These are phyloP conservation scores for Discostella stelligera DNA, from an alignment of 352 stramenopile species.

Conservation along the genomic window DNA sequence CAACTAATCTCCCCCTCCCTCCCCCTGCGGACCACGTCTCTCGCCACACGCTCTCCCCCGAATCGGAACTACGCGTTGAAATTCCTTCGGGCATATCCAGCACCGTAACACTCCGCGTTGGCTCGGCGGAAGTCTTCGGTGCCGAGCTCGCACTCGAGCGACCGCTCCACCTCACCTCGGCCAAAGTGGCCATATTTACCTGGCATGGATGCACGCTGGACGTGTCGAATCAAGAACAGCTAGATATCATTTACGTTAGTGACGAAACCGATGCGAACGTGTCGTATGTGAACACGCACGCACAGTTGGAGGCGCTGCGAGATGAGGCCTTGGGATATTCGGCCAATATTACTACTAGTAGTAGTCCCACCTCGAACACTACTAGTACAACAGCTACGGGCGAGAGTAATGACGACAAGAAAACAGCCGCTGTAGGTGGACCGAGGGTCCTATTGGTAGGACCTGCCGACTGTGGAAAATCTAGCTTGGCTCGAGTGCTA, in stretches of 20 bases:
- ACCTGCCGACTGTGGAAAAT: slow-evolving; percentile 76
- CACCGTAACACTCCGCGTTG: slow-evolving; percentile 47
- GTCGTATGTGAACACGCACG: slow-evolving; percentile 81
- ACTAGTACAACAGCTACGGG: not conserved
- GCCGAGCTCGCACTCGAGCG: slow-evolving; percentile 69
- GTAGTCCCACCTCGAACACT: not conserved
- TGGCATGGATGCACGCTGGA: slow-evolving; percentile 81
- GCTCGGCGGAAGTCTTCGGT: slow-evolving; percentile 75
- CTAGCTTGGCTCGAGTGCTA: slow-evolving; percentile 63
- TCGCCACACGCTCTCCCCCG: slow-evolving; percentile 57
- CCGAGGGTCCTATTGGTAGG: slow-evolving; percentile 75
- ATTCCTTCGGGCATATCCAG: slow-evolving; percentile 55
- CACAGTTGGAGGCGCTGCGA: slow-evolving; percentile 77
- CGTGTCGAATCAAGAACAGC: slow-evolving; percentile 48
- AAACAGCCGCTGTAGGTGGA: slow-evolving; percentile 30
- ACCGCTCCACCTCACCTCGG: slow-evolving; percentile 47
- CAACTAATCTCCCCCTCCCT: slow-evolving; percentile 15
- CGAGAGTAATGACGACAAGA: not conserved
- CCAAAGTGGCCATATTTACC: slow-evolving; percentile 78
- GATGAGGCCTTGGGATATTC: slow-evolving; percentile 57
- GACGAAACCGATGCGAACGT: slow-evolving; percentile 79
- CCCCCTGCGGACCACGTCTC: slow-evolving; percentile 31
- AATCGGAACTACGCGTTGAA: slow-evolving; percentile 79
- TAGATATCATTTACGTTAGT: slow-evolving; percentile 71
- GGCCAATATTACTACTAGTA: slow-evolving; percentile 1